Percentiles rank a stretch among this genome's conserved stretches.
Evolutionary conservation across 2,329 filamentous ascomycete genomes (phyloP).

Genomic region (Hymenotorrendiella dingleyae): DNA sequence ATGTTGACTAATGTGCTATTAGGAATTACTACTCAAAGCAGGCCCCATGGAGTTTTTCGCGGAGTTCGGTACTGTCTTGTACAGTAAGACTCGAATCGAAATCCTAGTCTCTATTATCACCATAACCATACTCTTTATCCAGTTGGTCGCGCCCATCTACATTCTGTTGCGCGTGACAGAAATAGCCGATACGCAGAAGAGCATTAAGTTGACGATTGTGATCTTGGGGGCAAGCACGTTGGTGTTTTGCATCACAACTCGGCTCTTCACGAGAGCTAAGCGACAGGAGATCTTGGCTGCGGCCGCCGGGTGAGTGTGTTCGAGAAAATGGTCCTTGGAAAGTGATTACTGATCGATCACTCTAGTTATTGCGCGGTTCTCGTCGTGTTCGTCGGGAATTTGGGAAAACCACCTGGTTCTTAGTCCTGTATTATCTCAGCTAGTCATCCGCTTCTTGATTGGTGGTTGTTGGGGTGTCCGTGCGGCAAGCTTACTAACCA

Average conservation of each 20-base stretch:
- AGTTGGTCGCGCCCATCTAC: conserved; percentile 16
- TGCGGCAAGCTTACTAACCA: too few species aligned
- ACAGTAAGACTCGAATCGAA: conserved; percentile 7
- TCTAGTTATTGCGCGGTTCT: conserved; percentile 4
- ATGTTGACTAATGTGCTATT: too few species aligned
- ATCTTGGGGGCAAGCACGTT: neutral
- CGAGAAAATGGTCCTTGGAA: neutral
- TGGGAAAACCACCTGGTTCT: too few species aligned
- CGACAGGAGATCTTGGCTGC: conserved; percentile 5
- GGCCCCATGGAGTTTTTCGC: too few species aligned
- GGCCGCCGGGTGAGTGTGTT: conserved; percentile 1
- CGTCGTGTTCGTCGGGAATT: conserved; percentile 5
- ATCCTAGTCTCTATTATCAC: conserved; percentile 11
- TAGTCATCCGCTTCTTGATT: too few species aligned
- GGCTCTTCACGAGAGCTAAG: conserved; percentile 1
- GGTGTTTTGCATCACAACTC: neutral
- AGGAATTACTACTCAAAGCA: too few species aligned
- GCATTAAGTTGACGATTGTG: neutral
- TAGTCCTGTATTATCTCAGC: too few species aligned
- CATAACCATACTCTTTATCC: conserved; percentile 5
- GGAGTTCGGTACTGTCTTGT: too few species aligned
- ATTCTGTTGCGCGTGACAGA: conserved; percentile 13
- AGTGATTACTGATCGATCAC: neutral
- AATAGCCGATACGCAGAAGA: too few species aligned
- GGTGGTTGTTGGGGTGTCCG: too few species aligned